Evolutionary conservation across 75 land plant genomes (phyloP).

Genomic region (Picea sitchensis): DNA sequence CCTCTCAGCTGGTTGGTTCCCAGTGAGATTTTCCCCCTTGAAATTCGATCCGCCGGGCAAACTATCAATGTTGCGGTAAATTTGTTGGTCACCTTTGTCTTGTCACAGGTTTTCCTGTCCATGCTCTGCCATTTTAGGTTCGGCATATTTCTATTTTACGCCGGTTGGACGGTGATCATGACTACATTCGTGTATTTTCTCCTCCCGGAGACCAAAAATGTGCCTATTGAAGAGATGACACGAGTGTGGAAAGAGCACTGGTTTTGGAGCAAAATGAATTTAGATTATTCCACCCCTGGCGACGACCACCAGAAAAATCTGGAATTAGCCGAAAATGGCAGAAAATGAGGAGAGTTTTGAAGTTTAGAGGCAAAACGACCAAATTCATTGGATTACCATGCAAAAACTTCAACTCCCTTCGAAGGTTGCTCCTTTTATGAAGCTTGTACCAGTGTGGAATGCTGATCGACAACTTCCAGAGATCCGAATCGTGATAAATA

Average conservation of each 20-base stretch:
- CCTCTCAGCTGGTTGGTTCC: conserved; percentile 44
- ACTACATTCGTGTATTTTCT: conserved; percentile 26
- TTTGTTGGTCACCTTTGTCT: conserved; percentile 23
- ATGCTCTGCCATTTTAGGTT: conserved; percentile 30
- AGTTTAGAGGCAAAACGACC: too few species aligned
- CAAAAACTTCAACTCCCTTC: too few species aligned
- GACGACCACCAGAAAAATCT: too few species aligned
- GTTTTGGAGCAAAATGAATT: conserved; percentile 67
- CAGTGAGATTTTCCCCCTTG: conserved; percentile 43
- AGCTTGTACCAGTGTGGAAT: too few species aligned
- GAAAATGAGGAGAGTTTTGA: too few species aligned
- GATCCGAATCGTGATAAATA: too few species aligned
- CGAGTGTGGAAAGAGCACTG: conserved; percentile 75
- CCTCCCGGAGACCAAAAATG: conserved; percentile 41
- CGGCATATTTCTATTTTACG: conserved; percentile 38
- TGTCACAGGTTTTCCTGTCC: conserved; percentile 32
- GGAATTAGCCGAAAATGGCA: too few species aligned
- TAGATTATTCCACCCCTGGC: too few species aligned
- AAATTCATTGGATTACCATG: too few species aligned
- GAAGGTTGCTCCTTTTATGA: too few species aligned
- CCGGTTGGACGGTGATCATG: conserved; percentile 30
- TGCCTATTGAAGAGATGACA: conserved; percentile 67
- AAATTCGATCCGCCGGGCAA: conserved; percentile 41
- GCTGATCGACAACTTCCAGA: too few species aligned
- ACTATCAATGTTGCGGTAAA: conserved; percentile 25